Evolutionary conservation across 1,284 basidiomycete genomes (phyloP), one percentile per base, ranked within the genome.

Genomic region (Kwoniella shivajii): DNA sequence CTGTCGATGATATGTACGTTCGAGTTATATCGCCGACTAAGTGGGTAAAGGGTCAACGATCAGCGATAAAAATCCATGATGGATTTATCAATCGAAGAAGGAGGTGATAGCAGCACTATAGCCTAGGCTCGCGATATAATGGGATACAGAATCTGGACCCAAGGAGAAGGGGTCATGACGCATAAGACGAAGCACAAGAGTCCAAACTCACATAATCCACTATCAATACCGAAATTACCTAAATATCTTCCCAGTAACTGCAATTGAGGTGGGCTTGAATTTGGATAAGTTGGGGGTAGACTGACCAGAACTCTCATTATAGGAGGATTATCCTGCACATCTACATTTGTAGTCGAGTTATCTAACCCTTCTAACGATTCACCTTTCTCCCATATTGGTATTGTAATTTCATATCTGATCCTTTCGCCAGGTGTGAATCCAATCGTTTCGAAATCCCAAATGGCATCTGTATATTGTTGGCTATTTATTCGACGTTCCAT

Each of bases 231-330:
- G 39, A 69, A 93, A 6, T 86, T 80, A 1, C 92, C 92, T 30
- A 95, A 84, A 75, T 94, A 95, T 41, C 86, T 84, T 4, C 90
- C 92, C 24, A 94, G 81, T 0, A 95, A 82, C 71, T 93, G 90
- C 0, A 94, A 81, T 68, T 92, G 89, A 1, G 91, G 91, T 9
- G 89, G 84, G 11, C 85, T 82, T 0, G 81, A 75, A 7, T 82
- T 74, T 0, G 92, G 92, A 73, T 95, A 94, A 4, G 82, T 81
- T 7, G 80, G 77, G 4, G 89, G 85, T 3, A 92, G 76, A 24
- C 89, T 89, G 36, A 92, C 87, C 5, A 92, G 81, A 16, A 93
- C 68, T 50, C 83, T 81, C 50, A 90, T 79, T 6, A 38, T 49
- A 4, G 73, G 71, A 14, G 63, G 45, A 26, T 56, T 34, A 1